Base-by-base conservation (phyloP, 768 basidiomycete species). In the Leccinellum rugosiceps region DNA sequence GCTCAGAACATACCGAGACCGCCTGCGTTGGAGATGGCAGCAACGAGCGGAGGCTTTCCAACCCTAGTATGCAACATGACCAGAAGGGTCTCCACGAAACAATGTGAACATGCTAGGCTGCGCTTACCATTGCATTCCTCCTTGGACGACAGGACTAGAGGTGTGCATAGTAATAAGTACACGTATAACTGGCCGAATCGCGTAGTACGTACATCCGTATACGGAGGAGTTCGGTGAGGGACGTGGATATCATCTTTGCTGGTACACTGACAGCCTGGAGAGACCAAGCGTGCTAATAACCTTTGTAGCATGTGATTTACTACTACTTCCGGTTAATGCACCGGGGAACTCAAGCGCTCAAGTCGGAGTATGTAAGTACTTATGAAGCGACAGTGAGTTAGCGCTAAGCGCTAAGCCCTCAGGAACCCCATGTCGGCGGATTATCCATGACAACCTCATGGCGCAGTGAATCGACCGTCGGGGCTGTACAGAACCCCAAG, bases 111-210 rank as follows among this genome's bases (percentile, higher is more conserved):
- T 48, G 50, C 2, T 10, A 49, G 13, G 21, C 26, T 5, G 41
- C 6, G 11, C 58, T 47, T 74, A 90, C 88, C 88, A 94, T 83
- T 93, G 92, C 91, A 94, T 93, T 48, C 90, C 92, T 23, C 91
- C 92, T 69, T 94, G 92, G 2, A 94, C 81, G 47, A 93, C 76
- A 15, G 92, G 92, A 31, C 88, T 90, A 50, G 53, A 28, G 14
- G 49, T 14, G 46, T 38, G 32, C 19, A 19, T 25, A 23, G 11
- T 14, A n/a, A 14, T 57, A 11, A 31, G 50, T 3, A 19, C 11
- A 59, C n/a, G 41, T 52, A 25, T 21, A 19, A 32, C 58, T 19
- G 48, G 21, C 41, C 32, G 23, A 23, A 7, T 46, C 19, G 2
- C n/a, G 49, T 28, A 78, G 47, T 30, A 78, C 84, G 35, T 63